Percentiles rank a stretch among this genome's conserved stretches.
Conservation (phyloP, 441 rosid genomes). For the Arabidopsis hybrid region DNA sequence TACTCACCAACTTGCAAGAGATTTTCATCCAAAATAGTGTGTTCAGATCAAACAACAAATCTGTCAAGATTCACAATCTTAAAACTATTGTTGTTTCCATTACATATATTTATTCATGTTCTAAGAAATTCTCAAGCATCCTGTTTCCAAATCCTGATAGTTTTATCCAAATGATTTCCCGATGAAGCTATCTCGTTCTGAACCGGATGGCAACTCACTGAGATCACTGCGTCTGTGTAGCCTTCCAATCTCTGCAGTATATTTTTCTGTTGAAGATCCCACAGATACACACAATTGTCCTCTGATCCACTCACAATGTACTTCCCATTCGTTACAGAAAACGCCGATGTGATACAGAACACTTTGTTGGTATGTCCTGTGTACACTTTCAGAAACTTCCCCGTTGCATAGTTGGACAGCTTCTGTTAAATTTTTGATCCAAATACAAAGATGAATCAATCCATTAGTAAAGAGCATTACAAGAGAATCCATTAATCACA, state of each 20-base stretch:
- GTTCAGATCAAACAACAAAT: conserved; percentile 12
- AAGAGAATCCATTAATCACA: background rate
- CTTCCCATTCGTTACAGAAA: conserved; percentile 91
- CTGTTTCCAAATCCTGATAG: conserved; percentile 85
- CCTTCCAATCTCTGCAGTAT: conserved; percentile 88
- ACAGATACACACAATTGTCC: conserved; percentile 81
- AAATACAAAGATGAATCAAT: conserved; percentile 2
- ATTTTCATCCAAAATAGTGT: background rate
- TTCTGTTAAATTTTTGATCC: conserved; percentile 55
- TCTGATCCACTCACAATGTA: conserved; percentile 96
- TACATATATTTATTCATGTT: background rate
- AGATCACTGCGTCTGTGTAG: conserved; percentile 79
- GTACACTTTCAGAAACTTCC: conserved; percentile 86
- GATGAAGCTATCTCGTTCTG: conserved; percentile 89
- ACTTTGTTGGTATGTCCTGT: conserved; percentile 80
- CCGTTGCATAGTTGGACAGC: conserved; percentile 82
- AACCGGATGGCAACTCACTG: conserved; percentile 80
- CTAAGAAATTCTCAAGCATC: conserved; percentile 50
- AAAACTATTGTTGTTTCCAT: conserved; percentile 7
- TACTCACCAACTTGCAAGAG: background rate
- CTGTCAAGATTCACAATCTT: conserved; percentile 2
- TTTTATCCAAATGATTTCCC: conserved; percentile 72
- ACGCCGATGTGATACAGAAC: conserved; percentile 83
- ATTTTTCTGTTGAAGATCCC: conserved; percentile 91
- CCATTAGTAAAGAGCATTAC: conserved; percentile 9